Evolutionary conservation across 2,329 filamentous ascomycete genomes (phyloP).

Genomic region (Trichoderma simmonsii): DNA sequence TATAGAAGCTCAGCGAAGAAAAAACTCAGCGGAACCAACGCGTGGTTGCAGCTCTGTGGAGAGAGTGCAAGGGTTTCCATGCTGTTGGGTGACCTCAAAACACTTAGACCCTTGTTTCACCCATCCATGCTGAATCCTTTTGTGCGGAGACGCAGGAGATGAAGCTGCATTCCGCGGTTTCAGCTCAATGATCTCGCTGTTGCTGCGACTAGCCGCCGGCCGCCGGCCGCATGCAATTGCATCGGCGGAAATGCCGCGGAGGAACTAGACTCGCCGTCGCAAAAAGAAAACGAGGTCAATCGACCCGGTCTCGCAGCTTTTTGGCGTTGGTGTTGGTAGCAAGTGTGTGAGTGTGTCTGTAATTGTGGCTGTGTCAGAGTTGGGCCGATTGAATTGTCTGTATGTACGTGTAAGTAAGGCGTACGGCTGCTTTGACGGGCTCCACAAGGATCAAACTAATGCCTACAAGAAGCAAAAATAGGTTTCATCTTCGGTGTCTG

Average conservation of each 20-base stretch:
- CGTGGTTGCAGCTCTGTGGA: not conserved
- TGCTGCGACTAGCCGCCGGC: not conserved
- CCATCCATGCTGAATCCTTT: conserved; percentile 2
- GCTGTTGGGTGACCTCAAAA: not conserved
- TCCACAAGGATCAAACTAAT: not conserved
- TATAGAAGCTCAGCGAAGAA: not conserved
- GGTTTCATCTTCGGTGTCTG: not conserved
- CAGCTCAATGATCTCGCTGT: not conserved
- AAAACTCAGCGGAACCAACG: not conserved
- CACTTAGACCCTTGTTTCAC: not conserved
- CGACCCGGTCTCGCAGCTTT: not conserved
- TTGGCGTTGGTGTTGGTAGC: not conserved
- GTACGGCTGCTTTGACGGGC: not conserved
- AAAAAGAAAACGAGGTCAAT: not conserved
- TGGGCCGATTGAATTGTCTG: not conserved
- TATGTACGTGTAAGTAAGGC: not conserved
- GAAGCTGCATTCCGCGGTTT: not conserved
- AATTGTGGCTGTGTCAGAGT: not conserved
- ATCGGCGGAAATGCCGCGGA: not conserved
- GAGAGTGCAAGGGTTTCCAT: not conserved
- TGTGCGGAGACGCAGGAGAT: not conserved
- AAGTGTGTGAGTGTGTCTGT: not conserved
- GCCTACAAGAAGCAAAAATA: not conserved
- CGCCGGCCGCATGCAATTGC: not conserved
- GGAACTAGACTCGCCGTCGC: not conserved